phyloP scores from a whole-genome alignment of 1,284 basidiomycete species.

The Irpex sp. region DNA sequence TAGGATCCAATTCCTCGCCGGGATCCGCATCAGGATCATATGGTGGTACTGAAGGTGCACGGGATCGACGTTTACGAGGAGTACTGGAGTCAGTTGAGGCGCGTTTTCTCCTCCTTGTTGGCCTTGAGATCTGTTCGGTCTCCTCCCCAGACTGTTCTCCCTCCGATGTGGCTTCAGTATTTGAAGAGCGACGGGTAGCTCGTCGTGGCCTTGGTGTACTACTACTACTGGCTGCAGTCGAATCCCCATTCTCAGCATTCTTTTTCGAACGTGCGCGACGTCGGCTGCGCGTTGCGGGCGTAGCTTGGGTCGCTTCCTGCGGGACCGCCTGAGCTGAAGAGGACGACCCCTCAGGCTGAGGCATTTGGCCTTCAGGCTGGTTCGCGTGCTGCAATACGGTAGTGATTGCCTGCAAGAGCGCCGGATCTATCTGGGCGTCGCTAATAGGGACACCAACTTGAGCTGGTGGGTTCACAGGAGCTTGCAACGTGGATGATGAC shows the following conservation, averaged over 20 bases:
- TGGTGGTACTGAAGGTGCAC: constrained; percentile 43
- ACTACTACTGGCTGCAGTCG: not conserved
- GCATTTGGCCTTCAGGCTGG: not conserved
- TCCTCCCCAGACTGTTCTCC: not conserved
- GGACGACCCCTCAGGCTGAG: not conserved
- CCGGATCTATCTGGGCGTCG: constrained; percentile 24
- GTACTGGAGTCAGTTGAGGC: constrained; percentile 9
- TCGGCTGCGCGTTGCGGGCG: not conserved
- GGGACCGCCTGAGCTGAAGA: not conserved
- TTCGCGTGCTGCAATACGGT: constrained; percentile 14
- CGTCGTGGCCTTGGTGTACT: not conserved
- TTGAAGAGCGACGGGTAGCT: not conserved
- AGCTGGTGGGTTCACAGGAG: not conserved
- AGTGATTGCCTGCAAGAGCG: constrained; percentile 19
- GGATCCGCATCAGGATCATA: constrained; percentile 59
- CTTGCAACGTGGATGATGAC: too few relatives aligned
- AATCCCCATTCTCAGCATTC: not conserved
- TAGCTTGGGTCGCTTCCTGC: not conserved
- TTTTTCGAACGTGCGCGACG: not conserved
- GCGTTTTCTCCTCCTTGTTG: constrained; percentile 11
- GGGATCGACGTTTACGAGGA: constrained; percentile 21
- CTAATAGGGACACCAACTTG: constrained; percentile 6
- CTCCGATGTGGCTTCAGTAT: not conserved
- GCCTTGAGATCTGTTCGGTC: not conserved
- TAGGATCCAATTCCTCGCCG: constrained; percentile 75